These are phyloP conservation scores for Monsonia emarginata DNA, from an alignment of 441 rosid species.

Conservation along the genomic window DNA sequence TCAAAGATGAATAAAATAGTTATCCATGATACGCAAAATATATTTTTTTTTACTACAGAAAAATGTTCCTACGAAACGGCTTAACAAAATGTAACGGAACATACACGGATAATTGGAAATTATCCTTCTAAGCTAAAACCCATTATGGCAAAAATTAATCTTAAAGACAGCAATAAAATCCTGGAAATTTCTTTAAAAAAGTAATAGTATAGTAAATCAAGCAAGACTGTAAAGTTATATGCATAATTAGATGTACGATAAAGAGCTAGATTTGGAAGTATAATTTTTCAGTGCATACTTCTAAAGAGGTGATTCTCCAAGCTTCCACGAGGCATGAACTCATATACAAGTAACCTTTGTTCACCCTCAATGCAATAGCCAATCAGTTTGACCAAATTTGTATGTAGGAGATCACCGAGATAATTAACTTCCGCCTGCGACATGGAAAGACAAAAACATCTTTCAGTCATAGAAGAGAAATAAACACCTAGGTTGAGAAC, in stretches of 20 bases:
- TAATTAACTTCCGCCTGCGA: conserved; percentile 27
- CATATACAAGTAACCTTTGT: conserved; percentile 28
- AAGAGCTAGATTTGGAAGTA: not conserved
- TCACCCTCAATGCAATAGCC: conserved; percentile 30
- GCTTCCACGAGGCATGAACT: conserved; percentile 32
- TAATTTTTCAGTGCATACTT: conserved; percentile 17
- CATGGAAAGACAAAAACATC: not conserved
- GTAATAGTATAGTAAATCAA: not conserved
- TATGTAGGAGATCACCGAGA: conserved; percentile 26
- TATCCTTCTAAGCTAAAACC: not conserved
- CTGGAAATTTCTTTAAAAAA: not conserved
- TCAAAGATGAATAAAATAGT: not conserved
- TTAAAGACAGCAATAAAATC: not conserved
- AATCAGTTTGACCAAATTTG: conserved; percentile 25
- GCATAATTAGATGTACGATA: not conserved
- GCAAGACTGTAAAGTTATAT: not conserved
- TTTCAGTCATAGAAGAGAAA: conserved; percentile 8
- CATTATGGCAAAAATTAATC: no score
- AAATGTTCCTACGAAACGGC: not conserved
- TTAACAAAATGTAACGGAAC: not conserved
- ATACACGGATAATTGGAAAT: not conserved
- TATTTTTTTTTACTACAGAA: no score
- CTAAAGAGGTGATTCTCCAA: conserved; percentile 30
- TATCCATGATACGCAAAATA: not conserved
- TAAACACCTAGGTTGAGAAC: not conserved